Conservation (phyloP, 768 basidiomycete species). For the Trametes coccinea region DNA sequence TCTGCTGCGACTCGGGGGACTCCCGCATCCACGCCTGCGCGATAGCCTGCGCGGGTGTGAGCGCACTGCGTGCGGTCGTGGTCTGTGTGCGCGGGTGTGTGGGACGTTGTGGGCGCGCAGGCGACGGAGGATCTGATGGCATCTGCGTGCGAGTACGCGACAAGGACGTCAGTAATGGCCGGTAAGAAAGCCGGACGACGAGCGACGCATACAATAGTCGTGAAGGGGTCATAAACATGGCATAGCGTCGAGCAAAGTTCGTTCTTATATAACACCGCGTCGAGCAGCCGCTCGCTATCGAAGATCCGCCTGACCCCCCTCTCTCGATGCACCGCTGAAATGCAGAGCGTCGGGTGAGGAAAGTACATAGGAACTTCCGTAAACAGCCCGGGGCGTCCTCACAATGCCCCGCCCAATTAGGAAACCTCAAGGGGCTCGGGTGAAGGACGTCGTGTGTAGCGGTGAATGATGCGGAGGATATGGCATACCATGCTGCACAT, state of each 20-base stretch:
- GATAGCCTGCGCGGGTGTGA: slow-evolving; percentile 62
- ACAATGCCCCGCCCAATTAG: slow-evolving; percentile 29
- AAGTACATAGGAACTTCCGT: slow-evolving; percentile 33
- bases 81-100: slow-evolving; percentile 20
- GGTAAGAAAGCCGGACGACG: slow-evolving; percentile 14
- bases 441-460: slow-evolving; percentile 18
- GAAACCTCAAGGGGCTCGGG: slow-evolving; percentile 29
- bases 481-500: slow-evolving; percentile 20
- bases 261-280: slow-evolving; percentile 33
- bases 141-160: slow-evolving; percentile 24
- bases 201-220: slow-evolving; percentile 30
- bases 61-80: slow-evolving; percentile 17
- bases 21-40: slow-evolving; percentile 69
- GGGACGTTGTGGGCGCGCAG: slow-evolving; percentile 26
- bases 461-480: slow-evolving; percentile 11
- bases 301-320: slow-evolving; percentile 27
- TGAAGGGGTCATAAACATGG: slow-evolving; percentile 32
- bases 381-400: slow-evolving; percentile 23
- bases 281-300: slow-evolving; percentile 26
- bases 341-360: slow-evolving; percentile 23
- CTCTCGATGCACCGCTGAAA: slow-evolving; percentile 21
- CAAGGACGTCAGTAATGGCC: slow-evolving; percentile 19
- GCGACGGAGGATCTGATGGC: slow-evolving; percentile 33
- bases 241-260: slow-evolving; percentile 29
- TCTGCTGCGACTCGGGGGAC: slow-evolving; percentile 56